Evolutionary conservation across 345 rosid genomes (phyloP).

Genomic region (Salix koriyanagi): DNA sequence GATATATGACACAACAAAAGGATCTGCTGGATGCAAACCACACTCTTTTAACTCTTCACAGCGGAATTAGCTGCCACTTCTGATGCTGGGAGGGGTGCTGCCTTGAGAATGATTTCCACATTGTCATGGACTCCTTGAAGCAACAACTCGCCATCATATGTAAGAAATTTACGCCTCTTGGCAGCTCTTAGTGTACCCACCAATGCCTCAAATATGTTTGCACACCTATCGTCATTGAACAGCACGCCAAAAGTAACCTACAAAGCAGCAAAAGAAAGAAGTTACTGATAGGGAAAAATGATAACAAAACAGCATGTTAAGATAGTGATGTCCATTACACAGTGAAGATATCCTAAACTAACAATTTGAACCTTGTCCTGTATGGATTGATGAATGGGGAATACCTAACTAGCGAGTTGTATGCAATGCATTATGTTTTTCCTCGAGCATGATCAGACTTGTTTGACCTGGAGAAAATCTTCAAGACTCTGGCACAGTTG

Average conservation of each 20-base stretch:
- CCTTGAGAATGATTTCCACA: slow-evolving; percentile 71
- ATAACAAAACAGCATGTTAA: neutral
- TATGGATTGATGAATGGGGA: neutral
- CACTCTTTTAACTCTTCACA: neutral
- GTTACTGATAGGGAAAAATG: neutral
- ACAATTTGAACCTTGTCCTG: neutral
- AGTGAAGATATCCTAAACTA: neutral
- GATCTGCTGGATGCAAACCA: too few relatives aligned
- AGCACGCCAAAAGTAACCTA: slow-evolving; percentile 89
- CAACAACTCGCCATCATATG: slow-evolving; percentile 74
- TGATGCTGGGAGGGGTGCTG: slow-evolving; percentile 30
- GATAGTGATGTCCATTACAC: neutral
- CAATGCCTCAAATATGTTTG: slow-evolving; percentile 91
- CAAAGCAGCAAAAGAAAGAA: slow-evolving; percentile 3
- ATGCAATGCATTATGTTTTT: neutral
- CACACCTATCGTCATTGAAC: slow-evolving; percentile 81
- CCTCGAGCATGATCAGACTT: neutral
- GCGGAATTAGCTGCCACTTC: neutral
- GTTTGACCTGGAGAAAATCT: neutral
- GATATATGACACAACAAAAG: neutral
- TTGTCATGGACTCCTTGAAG: slow-evolving; percentile 95
- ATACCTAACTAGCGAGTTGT: neutral
- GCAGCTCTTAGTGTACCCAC: slow-evolving; percentile 96
- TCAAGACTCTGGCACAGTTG: neutral
- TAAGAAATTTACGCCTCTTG: slow-evolving; percentile 67